Evolutionary conservation across 805 yeast species (phyloP).

Genomic region (Wickerhamiella allomyrinae): DNA sequence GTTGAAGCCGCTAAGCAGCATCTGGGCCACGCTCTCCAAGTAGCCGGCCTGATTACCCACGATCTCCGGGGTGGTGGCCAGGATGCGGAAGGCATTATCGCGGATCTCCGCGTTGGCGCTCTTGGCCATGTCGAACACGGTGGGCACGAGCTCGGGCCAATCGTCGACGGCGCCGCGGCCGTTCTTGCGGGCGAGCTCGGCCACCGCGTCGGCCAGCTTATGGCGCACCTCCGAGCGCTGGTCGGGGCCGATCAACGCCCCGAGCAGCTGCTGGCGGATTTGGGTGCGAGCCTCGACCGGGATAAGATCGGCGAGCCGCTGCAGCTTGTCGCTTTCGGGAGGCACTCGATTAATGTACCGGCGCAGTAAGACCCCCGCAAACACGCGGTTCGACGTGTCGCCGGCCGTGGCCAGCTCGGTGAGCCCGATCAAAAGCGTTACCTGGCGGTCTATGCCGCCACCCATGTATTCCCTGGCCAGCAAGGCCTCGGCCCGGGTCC

Average conservation of each 20-base stretch:
- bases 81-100: conserved; percentile 82
- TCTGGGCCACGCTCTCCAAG: conserved; percentile 39
- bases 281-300: conserved; percentile 43
- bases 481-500: conserved; percentile 64
- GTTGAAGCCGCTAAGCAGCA: conserved; percentile 68
- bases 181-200: conserved; percentile 59
- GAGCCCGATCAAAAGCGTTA: conserved; percentile 55
- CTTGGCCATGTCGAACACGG: conserved; percentile 50
- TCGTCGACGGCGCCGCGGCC: conserved; percentile 15
- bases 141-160: conserved; percentile 75
- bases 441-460: conserved; percentile 39
- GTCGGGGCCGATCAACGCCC: conserved; percentile 50
- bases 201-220: conserved; percentile 84
- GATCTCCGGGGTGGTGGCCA: conserved; percentile 69
- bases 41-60: conserved; percentile 39
- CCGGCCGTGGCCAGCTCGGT: conserved; percentile 66
- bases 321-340: conserved; percentile 47
- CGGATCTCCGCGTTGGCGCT: conserved; percentile 52
- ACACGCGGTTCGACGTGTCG: conserved; percentile 40
- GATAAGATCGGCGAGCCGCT: conserved; percentile 63
- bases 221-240: conserved; percentile 73
- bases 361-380: conserved; percentile 80
- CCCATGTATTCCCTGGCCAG: conserved; percentile 67
- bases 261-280: conserved; percentile 50
- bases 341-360: conserved; percentile 68